phyloP scores from a whole-genome alignment of 2,329 filamentous ascomycete species.

The Hypoxylon sp. region DNA sequence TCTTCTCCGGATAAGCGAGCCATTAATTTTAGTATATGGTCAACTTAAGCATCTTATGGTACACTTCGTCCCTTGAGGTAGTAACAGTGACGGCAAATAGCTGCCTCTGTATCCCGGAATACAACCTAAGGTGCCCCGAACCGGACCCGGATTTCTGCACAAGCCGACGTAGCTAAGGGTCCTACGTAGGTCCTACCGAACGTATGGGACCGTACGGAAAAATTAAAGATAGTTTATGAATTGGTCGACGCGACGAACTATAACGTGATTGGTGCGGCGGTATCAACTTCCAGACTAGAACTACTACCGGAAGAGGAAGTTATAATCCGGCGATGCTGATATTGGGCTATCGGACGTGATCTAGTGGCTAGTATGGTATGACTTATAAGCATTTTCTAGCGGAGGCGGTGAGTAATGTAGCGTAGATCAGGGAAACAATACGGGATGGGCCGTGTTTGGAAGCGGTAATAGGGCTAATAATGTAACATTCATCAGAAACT shows the following conservation, averaged over 20 bases:
- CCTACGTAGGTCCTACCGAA: conserved; percentile 20
- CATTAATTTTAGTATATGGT: conserved; percentile 13
- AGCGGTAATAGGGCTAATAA: conserved; percentile 26
- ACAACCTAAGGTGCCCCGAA: conserved; percentile 20
- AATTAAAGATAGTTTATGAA: conserved; percentile 6
- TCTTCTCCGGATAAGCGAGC: conserved; percentile 11
- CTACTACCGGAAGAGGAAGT: conserved; percentile 14
- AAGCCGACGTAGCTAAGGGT: conserved; percentile 15
- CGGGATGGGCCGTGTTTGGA: conserved; percentile 12
- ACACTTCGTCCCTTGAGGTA: conserved; percentile 10
- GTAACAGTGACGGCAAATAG: conserved; percentile 8
- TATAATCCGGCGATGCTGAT: conserved; percentile 9
- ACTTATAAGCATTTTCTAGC: conserved; percentile 8
- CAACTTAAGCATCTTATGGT: conserved; percentile 1
- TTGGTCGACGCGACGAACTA: conserved; percentile 12
- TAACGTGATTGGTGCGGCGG: conserved; percentile 6
- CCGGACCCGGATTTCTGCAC: conserved; percentile 20
- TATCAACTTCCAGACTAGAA: conserved; percentile 1
- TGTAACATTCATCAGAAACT: conserved; percentile 24
- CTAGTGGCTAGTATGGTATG: conserved; percentile 15
- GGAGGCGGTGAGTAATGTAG: conserved; percentile 16
- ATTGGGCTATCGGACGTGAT: conserved; percentile 22
- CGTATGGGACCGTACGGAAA: conserved; percentile 21
- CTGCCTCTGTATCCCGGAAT: conserved; percentile 25
- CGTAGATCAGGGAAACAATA: conserved; percentile 19